Conservation (phyloP, 1,284 basidiomycete genomes). For the Moesziomyces sp. region DNA sequence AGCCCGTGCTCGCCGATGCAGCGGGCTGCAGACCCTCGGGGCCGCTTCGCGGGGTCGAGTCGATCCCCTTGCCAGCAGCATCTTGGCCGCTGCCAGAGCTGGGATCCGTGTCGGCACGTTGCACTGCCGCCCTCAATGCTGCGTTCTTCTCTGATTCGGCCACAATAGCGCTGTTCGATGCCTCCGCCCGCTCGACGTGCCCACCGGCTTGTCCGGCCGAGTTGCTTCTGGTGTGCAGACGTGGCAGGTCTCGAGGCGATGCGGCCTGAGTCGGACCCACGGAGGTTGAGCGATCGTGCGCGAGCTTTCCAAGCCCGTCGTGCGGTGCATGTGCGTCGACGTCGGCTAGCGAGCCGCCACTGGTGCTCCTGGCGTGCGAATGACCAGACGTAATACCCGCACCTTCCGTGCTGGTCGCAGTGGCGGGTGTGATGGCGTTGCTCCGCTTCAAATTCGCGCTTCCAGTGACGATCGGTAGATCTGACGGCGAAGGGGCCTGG, state of each 20-base stretch:
- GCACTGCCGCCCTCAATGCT: slow-evolving; percentile 1
- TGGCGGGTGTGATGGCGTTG: slow-evolving; percentile 46
- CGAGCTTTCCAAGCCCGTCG: too few relatives aligned
- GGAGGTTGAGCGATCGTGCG: too few relatives aligned
- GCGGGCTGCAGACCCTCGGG: background rate
- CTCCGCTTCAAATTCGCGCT: slow-evolving; percentile 37
- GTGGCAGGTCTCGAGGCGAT: slow-evolving; percentile 7
- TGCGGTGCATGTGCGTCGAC: background rate
- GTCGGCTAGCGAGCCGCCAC: slow-evolving; percentile 2
- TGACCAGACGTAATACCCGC: background rate
- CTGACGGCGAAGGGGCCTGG: slow-evolving; percentile 22
- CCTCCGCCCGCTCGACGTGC: background rate
- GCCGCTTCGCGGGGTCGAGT: background rate
- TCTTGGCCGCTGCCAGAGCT: slow-evolving; percentile 1
- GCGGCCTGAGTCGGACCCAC: too few relatives aligned
- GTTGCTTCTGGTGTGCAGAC: slow-evolving; percentile 14
- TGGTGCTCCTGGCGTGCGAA: slow-evolving; percentile 5
- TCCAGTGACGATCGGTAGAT: slow-evolving; percentile 34
- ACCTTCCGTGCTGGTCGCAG: slow-evolving; percentile 9
- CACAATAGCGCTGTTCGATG: slow-evolving; percentile 22
- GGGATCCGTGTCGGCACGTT: slow-evolving; percentile 27
- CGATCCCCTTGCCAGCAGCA: too few relatives aligned
- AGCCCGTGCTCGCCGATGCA: slow-evolving; percentile 14
- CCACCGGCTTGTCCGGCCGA: background rate
- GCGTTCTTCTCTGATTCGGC: slow-evolving; percentile 6